Evolutionary conservation across 345 rosid genomes (phyloP), one percentile per base, ranked within the genome.

Genomic region (Citrus maxima): DNA sequence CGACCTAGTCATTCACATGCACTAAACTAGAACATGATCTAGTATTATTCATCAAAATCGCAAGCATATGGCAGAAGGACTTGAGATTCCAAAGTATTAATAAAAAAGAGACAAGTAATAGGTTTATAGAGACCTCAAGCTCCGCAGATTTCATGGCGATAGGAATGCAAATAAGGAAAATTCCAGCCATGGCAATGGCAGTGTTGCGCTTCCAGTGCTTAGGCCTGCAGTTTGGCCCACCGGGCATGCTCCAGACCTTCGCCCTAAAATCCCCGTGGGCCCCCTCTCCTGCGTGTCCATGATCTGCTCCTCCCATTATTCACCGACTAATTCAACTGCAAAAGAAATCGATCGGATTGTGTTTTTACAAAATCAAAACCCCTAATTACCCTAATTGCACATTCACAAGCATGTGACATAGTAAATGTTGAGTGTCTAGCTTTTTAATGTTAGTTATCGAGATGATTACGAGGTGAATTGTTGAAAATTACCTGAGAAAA

Each of bases 191-290:
- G 74, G 98, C 98, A 61, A 96, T 77, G 87, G 99, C 99, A 7
- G 99, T 96, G 83, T 96, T 96, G 77, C 99, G 95, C 77, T 86
- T 87, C 99, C 99, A 96, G 88, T 96, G 97, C 80, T 94, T 94
- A 37, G 98, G 99, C 74, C 98, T 83, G 89, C 99, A 94, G 84
- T 96, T 49, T 25, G 99, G 97, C 24, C 99, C 99, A 40, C 99
- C 99, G 62, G 87, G 7, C 98, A 94, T 91, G 81, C 91, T 94
- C 99, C 98, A 96, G 13, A 96, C 99, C 82, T 96, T 96, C 58
- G 75, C 78, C 88, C 99, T 90, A 86, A 96, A 96, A 78, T 96
- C 98, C 40, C 90, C 93, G 40, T 85, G 88, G 28, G 75, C 77
- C 21, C 87, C 90, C 70, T 86, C 97, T 78, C 87, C 97, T 40